phyloP scores from a whole-genome alignment of 768 basidiomycete species.

The Holtermannia corniformis region DNA sequence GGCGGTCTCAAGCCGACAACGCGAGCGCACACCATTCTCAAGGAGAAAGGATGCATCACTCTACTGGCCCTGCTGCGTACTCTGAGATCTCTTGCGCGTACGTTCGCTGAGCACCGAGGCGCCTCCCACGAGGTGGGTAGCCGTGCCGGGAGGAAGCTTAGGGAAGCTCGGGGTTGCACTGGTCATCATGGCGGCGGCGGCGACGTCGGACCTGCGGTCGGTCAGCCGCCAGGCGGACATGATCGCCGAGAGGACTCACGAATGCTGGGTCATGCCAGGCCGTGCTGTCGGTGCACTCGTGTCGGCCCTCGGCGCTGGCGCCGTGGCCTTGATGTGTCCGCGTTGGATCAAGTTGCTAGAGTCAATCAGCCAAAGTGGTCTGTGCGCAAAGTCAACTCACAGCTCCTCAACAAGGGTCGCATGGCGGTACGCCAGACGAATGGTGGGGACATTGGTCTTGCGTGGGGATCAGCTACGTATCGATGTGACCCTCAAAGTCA shows the following conservation, averaged over 20 bases:
- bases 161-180: constrained; percentile 4
- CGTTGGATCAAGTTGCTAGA: constrained; percentile 27
- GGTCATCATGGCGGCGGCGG: neutral
- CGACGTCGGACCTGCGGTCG: neutral
- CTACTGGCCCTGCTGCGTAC: neutral
- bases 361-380: constrained; percentile 1
- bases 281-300: constrained; percentile 2
- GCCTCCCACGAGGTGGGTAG: constrained; percentile 6
- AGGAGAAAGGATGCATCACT: neutral
- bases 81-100: constrained; percentile 13
- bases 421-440: constrained; percentile 80
- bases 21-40: neutral
- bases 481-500: neutral
- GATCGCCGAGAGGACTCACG: constrained; percentile 1
- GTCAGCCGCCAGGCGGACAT: constrained; percentile 2
- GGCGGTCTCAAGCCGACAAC: neutral
- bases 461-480: neutral
- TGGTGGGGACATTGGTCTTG: constrained; percentile 90
- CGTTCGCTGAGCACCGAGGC: constrained; percentile 25
- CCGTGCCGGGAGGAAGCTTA: constrained; percentile 9
- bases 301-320: constrained; percentile 25
- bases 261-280: constrained; percentile 6
- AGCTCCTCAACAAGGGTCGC: constrained; percentile 81
- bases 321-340: constrained; percentile 22
- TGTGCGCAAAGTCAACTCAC: constrained; percentile 9